Conservation (phyloP, 179 eudicot genomes). For the Corrigiola litoralis region DNA sequence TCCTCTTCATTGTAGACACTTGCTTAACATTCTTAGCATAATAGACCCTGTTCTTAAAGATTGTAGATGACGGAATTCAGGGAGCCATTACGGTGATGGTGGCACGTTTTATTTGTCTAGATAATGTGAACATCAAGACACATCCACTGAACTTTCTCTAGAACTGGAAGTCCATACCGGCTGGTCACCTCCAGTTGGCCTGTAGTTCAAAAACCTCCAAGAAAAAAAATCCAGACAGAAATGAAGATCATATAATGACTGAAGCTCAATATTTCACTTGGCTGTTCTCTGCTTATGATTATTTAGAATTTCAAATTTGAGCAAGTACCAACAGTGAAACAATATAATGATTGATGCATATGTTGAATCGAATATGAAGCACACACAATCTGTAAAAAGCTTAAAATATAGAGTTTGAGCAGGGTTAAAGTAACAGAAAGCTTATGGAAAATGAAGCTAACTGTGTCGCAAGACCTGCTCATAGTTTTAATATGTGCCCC, state of each 20-base stretch:
- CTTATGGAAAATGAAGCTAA: conserved; percentile 26
- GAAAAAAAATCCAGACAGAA: neutral
- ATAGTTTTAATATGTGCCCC: conserved; percentile 27
- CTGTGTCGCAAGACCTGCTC: conserved; percentile 54
- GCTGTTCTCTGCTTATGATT: too few species aligned
- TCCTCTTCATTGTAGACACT: conserved; percentile 48
- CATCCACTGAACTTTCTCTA: conserved; percentile 63
- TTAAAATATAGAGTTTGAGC: conserved; percentile 19
- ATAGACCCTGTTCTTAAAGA: conserved; percentile 46
- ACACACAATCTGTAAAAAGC: neutral
- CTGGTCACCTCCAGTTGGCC: conserved; percentile 56
- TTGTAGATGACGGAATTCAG: conserved; percentile 63
- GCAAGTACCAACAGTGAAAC: too few species aligned
- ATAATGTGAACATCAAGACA: conserved; percentile 54
- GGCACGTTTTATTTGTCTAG: conserved; percentile 62
- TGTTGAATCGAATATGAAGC: too few species aligned
- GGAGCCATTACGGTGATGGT: conserved; percentile 52
- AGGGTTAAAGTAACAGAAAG: conserved; percentile 49
- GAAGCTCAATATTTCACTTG: too few species aligned
- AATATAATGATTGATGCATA: neutral
- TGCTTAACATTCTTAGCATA: conserved; percentile 64
- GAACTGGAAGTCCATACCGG: conserved; percentile 55
- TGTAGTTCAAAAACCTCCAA: too few species aligned
- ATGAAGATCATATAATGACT: too few species aligned
- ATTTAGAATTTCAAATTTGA: too few species aligned